These are phyloP conservation scores for Penicillium glabrum DNA, from an alignment of 2,329 filamentous ascomycete species.

Conservation along the genomic window DNA sequence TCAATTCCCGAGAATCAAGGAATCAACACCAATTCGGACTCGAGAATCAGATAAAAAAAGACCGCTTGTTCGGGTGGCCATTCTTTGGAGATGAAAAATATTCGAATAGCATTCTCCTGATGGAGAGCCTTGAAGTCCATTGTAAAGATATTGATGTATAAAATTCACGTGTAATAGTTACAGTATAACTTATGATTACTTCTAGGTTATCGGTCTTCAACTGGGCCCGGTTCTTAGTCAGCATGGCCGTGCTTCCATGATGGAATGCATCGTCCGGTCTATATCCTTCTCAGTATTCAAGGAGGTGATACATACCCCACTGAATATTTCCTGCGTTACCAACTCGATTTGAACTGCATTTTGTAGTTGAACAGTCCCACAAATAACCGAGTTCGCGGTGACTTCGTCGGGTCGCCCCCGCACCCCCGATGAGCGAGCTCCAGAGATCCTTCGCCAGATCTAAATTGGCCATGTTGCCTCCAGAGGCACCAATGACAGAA, in stretches of 20 bases:
- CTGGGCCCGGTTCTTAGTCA: not conserved
- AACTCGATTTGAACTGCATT: not conserved
- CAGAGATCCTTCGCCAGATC: constrained; percentile 77
- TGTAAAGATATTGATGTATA: not conserved
- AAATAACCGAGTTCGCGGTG: not conserved
- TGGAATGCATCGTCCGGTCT: not conserved
- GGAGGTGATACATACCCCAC: not conserved
- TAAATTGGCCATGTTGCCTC: constrained; percentile 64
- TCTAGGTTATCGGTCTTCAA: too few relatives aligned
- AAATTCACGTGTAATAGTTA: not conserved
- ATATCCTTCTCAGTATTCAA: not conserved
- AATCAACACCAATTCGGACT: too few relatives aligned
- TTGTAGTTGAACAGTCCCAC: not conserved
- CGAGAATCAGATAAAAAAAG: too few relatives aligned
- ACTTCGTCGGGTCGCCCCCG: not conserved
- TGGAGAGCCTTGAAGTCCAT: not conserved
- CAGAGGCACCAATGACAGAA: constrained; percentile 53
- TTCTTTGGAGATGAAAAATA: too few relatives aligned
- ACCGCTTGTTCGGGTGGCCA: too few relatives aligned
- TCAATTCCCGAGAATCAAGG: too few relatives aligned
- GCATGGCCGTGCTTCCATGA: not conserved
- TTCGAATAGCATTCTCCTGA: too few relatives aligned
- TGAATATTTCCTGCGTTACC: not conserved
- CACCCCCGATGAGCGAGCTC: constrained; percentile 69
- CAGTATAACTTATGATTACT: too few relatives aligned